Evolutionary conservation across 2,329 filamentous ascomycete genomes (phyloP).

Genomic region (Rutstroemia sp.): DNA sequence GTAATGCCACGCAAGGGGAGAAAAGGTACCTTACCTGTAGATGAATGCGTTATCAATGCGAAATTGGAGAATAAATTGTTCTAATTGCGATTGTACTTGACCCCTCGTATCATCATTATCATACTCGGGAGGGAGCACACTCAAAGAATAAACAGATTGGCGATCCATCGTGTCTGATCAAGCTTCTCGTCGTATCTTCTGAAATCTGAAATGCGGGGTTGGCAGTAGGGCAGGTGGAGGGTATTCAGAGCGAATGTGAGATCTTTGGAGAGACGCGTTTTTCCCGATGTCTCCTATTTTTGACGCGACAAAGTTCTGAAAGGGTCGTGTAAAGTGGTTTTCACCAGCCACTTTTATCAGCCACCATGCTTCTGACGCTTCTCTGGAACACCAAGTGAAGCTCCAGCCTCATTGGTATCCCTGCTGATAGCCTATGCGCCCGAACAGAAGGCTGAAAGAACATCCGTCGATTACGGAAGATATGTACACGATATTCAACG

Average conservation of each 20-base stretch:
- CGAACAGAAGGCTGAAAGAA: constrained; percentile 11
- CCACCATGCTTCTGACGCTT: neutral
- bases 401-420: neutral
- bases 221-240: neutral
- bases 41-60: constrained; percentile 90
- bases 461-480: neutral
- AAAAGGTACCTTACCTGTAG: constrained; percentile 61
- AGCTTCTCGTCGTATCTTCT: neutral
- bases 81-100: constrained; percentile 70
- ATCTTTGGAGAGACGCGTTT: constrained; percentile 8
- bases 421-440: neutral
- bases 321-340: constrained; percentile 13
- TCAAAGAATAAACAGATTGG: constrained; percentile 78
- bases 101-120: constrained; percentile 58
- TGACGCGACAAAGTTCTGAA: constrained; percentile 5
- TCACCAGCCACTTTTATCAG: neutral
- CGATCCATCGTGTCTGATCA: constrained; percentile 60
- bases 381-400: neutral
- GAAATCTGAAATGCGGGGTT: neutral
- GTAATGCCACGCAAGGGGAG: constrained; percentile 8
- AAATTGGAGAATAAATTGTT: constrained; percentile 90
- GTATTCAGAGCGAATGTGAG: neutral
- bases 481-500: neutral
- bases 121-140: constrained; percentile 64
- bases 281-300: neutral